A percentile compares a stretch with the other conserved stretches of the same genome.
Evolutionary conservation across 2,329 filamentous ascomycete species (phyloP).

Genomic region (Hymenoscyphus repandus): DNA sequence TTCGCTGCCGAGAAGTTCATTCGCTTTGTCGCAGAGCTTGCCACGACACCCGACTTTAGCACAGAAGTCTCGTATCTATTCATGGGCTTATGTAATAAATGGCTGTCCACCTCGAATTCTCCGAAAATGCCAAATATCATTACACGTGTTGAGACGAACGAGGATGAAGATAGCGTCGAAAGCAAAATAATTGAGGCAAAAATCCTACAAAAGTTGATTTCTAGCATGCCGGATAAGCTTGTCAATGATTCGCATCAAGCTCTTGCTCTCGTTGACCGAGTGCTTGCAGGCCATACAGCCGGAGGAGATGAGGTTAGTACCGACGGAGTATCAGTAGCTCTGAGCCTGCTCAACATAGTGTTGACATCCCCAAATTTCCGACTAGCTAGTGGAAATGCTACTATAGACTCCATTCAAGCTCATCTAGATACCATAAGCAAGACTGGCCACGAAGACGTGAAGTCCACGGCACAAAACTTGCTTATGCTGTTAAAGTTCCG

Average conservation of each 20-base stretch:
- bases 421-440: constrained; percentile 41
- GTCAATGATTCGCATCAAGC: constrained; percentile 60
- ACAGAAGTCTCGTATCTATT: constrained; percentile 55
- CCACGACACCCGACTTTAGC: constrained; percentile 31
- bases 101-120: constrained; percentile 39
- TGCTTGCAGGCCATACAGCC: constrained; percentile 38
- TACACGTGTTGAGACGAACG: constrained; percentile 30
- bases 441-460: constrained; percentile 37
- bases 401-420: constrained; percentile 42
- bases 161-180: constrained; percentile 38
- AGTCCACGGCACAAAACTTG: constrained; percentile 52
- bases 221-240: constrained; percentile 56
- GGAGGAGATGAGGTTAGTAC: constrained; percentile 39
- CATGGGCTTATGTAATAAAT: constrained; percentile 51
- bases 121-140: constrained; percentile 8
- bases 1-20: constrained; percentile 37
- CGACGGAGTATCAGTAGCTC: constrained; percentile 46
- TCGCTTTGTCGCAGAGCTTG: constrained; percentile 45
- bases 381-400: constrained; percentile 37
- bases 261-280: constrained; percentile 56
- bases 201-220: constrained; percentile 61
- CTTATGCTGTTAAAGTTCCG: constrained; percentile 50
- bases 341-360: constrained; percentile 58
- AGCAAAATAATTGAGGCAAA: constrained; percentile 51
- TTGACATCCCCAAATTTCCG: constrained; percentile 53